phyloP scores from a whole-genome alignment of 2,329 filamentous ascomycete species.

The Colletotrichum zoysiae region DNA sequence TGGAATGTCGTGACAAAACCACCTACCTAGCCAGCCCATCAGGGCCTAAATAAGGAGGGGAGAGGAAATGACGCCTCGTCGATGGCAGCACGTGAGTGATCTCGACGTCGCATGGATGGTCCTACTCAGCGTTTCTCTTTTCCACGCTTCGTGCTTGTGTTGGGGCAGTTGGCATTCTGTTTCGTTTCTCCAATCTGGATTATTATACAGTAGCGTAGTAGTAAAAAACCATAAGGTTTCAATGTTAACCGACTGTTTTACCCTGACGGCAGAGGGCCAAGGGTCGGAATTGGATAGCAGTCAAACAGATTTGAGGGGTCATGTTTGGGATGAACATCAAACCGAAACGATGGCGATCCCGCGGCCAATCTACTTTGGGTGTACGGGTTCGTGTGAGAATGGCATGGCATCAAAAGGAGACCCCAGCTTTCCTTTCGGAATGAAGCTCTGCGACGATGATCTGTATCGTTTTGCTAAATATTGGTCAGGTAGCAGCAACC shows the following conservation, averaged over 20 bases:
- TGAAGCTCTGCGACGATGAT: neutral
- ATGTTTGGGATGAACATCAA: conserved; percentile 39
- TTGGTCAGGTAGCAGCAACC: neutral
- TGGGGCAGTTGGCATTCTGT: neutral
- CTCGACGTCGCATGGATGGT: neutral
- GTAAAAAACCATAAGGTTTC: neutral
- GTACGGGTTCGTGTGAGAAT: neutral
- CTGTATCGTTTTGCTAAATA: neutral
- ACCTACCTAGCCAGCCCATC: conserved; percentile 15
- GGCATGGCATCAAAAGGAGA: neutral
- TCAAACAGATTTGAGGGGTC: neutral
- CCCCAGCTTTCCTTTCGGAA: neutral
- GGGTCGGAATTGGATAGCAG: neutral
- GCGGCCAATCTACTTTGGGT: neutral
- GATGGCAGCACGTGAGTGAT: neutral
- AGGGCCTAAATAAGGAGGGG: neutral
- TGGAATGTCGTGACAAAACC: too few relatives aligned
- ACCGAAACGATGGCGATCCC: conserved; percentile 12
- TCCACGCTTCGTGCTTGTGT: neutral
- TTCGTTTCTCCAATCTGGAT: neutral
- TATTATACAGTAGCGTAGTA: neutral
- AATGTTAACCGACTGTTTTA: neutral
- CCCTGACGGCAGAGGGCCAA: too few relatives aligned
- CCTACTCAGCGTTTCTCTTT: neutral
- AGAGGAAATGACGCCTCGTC: neutral